These are phyloP conservation scores for Setomelanomma holmii DNA, from an alignment of 2,329 filamentous ascomycete genomes.

Conservation along the genomic window DNA sequence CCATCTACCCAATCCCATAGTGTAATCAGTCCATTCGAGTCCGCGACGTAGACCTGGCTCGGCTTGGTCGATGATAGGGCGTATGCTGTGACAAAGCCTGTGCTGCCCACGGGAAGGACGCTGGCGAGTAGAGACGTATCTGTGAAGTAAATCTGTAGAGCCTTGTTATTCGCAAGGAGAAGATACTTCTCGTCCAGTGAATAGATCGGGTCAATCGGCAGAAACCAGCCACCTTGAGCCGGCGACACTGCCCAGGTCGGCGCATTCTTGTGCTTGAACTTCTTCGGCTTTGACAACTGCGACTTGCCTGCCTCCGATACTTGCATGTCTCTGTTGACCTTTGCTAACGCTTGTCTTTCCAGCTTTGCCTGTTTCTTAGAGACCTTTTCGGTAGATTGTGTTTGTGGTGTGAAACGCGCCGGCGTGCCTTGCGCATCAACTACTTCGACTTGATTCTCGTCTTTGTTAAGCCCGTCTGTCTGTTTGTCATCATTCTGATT, in stretches of 20 bases:
- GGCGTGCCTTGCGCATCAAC: not conserved
- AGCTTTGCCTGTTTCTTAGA: constrained; percentile 16
- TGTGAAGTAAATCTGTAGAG: constrained; percentile 81
- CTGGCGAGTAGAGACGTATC: constrained; percentile 81
- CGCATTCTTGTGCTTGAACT: constrained; percentile 25
- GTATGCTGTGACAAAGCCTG: constrained; percentile 57
- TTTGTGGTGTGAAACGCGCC: constrained; percentile 1
- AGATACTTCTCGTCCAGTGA: constrained; percentile 67
- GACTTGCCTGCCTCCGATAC: not conserved
- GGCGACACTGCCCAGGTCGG: constrained; percentile 50
- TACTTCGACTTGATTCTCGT: not conserved
- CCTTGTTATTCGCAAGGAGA: constrained; percentile 75
- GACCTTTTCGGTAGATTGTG: constrained; percentile 11
- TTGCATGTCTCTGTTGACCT: constrained; percentile 3
- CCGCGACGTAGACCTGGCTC: constrained; percentile 62
- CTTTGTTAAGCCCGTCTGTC: not conserved
- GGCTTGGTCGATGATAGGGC: constrained; percentile 59
- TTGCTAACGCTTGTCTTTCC: constrained; percentile 11
- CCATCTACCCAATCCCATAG: constrained; percentile 66
- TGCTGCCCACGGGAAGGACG: constrained; percentile 63
- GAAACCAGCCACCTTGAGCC: constrained; percentile 62
- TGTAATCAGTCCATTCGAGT: constrained; percentile 58
- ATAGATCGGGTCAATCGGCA: constrained; percentile 64
- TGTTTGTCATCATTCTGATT: constrained; percentile 6
- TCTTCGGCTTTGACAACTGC: constrained; percentile 21